Base-by-base conservation (phyloP, 192 early-diverging fungal genomes). In the Coemansia sp. region DNA sequence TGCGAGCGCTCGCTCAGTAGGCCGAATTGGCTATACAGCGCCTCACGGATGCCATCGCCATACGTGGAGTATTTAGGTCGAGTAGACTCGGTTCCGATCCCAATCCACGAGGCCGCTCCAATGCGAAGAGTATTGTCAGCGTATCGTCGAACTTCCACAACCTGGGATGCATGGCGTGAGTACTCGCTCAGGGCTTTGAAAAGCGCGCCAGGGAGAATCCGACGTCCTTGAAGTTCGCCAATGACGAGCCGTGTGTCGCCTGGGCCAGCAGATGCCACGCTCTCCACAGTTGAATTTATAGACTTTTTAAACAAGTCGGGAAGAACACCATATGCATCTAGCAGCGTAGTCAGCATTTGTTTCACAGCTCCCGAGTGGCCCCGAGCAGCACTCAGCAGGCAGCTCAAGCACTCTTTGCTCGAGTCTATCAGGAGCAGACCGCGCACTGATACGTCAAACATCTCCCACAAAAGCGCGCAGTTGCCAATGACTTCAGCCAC, bases 231-330 rank as follows among this genome's bases (percentile, higher is more conserved):
- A 20, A 80, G 65, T 21, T 59, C 77, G 4, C 34, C 31, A 16
- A 56, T 36, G 28, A 72, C 69, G n/a, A 69, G 25, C 31, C 65
- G 45, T 9, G 61, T 41, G 18, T 26, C 42, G 20, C 21, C 12
- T 28, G 26, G 36, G 39, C 57, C 38, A 18, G 23, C 23, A 0
- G 55, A 31, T 3, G 63, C 50, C 16, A 64, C 42, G 8, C 41
- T 23, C 28, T 72, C 73, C 3, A 80, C 55, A 3, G 64, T 57
- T 43, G 56, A 66, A 13, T 45, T 71, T 31, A 80, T 80, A 1
- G 48, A 28, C n/a, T 48, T 63, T 38, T 72, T 75, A 62, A 75
- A 80, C 20, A 71, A 12, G 37, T 80, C 77, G 12, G 77, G 77
- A 26, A 69, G 58, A 13, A 72, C 59, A 8, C 36, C 12, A 33